Conservation (phyloP, 331 rosid genomes). For the Dryas integrifolia region DNA sequence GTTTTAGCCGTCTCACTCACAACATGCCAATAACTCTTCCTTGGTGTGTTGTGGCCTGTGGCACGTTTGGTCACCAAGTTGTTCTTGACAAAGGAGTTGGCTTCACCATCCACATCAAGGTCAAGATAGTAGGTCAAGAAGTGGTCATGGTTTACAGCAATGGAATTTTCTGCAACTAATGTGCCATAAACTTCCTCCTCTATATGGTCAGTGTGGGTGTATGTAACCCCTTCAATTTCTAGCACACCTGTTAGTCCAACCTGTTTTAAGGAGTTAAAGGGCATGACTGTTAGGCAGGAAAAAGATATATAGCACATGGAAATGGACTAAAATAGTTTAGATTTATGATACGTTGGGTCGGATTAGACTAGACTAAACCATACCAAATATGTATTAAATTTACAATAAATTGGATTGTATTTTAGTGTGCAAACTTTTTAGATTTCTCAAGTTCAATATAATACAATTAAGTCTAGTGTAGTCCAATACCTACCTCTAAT, state of each 20-base stretch:
- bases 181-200: constrained; percentile 43
- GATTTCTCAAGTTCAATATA: no score
- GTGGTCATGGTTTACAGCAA: constrained; percentile 66
- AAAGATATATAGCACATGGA: no score
- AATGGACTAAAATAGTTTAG: no score
- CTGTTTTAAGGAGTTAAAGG: constrained; percentile 8
- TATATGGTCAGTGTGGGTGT: constrained; percentile 35
- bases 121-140: constrained; percentile 54
- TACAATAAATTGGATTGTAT: no score
- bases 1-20: constrained; percentile 39
- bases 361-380: no score
- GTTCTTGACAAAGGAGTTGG: constrained; percentile 41
- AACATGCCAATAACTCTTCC: constrained; percentile 64
- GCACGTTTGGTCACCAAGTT: constrained; percentile 16
- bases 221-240: constrained; percentile 38
- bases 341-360: no score
- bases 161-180: constrained; percentile 40
- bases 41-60: constrained; percentile 31
- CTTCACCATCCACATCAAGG: constrained; percentile 53
- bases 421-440: no score
- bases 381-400: no score
- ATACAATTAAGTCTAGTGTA: no score
- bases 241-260: constrained; percentile 48
- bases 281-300: no score
- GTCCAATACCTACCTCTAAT: constrained; percentile 31